Base-by-base conservation (phyloP, 1,139 yeast species). In the Yamadazyma mexicana region DNA sequence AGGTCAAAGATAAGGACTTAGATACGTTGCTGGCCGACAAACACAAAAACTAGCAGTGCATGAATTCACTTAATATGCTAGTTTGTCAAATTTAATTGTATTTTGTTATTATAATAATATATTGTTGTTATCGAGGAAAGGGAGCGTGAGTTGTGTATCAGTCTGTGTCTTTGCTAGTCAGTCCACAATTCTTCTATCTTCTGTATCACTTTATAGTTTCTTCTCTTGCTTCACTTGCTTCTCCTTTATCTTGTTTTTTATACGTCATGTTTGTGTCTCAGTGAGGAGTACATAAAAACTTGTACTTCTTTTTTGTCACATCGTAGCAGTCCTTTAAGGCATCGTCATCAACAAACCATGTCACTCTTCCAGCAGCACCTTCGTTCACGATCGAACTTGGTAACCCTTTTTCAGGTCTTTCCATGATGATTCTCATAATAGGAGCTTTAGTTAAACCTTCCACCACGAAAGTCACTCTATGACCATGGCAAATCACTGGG, bases 261-360 rank as follows among this genome's bases (percentile, higher is more conserved):
- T n/a, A 5, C 10, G 12, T 24, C 27, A 7, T 24, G n/a, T n/a
- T 11, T 24, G 12, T 11, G 5, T 24, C 12, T 9, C 22, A 23
- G 17, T 20, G 22, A 8, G 34, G 20, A 32, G 66, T 64, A 26
- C 74, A 64, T 48, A 73, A 62, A 47, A 69, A 78, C 63, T 84
- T 85, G 64, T 85, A 85, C 62, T 83, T 81, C 64, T 83, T 84
- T 69, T 83, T 84, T 18, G 87, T 82, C 39, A 84, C 77, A 46
- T 72, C 77, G 58, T 79, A 81, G 45, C 86, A 84, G 53, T 91
- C 97, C 43, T 83, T 81, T 52, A 92, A 77, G 6, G 98, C 98
- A 52, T 87, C 97, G 55, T 88, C 88, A 63, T 92, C 98, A 34
- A 92, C 98, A 69, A 92, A 92, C 98, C 98, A 92, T 14, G 92